Evolutionary conservation across 2,329 filamentous ascomycete species (phyloP).

Genomic region (Aspergillus sp.): DNA sequence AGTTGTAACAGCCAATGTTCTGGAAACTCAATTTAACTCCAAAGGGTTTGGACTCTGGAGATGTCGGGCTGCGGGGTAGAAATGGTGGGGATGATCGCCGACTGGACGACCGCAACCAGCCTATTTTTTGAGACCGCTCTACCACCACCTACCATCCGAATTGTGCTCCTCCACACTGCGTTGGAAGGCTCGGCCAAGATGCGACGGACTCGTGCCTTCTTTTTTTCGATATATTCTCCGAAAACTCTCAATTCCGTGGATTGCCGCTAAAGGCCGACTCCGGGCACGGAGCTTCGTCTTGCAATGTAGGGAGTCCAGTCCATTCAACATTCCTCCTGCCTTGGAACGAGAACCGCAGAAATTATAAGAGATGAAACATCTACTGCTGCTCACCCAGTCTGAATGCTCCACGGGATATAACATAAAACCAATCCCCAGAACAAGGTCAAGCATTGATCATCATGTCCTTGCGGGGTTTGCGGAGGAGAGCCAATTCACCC

Average conservation of each 20-base stretch:
- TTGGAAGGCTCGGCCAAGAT: neutral
- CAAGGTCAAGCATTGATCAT: neutral
- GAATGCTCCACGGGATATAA: neutral
- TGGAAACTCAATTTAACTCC: neutral
- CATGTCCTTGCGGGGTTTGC: neutral
- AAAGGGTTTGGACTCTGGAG: neutral
- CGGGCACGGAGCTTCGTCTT: neutral
- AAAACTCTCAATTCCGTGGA: neutral
- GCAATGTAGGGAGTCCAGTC: neutral
- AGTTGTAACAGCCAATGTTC: neutral
- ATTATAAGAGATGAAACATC: neutral
- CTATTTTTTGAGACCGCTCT: neutral
- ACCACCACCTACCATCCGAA: neutral
- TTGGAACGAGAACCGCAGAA: neutral
- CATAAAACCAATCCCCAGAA: neutral
- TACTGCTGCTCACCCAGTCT: neutral
- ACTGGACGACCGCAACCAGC: neutral
- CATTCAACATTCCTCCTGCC: neutral
- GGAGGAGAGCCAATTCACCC: neutral
- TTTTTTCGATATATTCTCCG: neutral
- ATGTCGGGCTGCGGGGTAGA: conserved; percentile 12
- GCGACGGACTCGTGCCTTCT: no score
- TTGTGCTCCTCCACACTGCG: neutral
- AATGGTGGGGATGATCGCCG: conserved; percentile 8
- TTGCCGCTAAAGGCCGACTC: neutral